Conservation (phyloP, 495 filamentous ascomycete species). For the Immersiella caudata region DNA sequence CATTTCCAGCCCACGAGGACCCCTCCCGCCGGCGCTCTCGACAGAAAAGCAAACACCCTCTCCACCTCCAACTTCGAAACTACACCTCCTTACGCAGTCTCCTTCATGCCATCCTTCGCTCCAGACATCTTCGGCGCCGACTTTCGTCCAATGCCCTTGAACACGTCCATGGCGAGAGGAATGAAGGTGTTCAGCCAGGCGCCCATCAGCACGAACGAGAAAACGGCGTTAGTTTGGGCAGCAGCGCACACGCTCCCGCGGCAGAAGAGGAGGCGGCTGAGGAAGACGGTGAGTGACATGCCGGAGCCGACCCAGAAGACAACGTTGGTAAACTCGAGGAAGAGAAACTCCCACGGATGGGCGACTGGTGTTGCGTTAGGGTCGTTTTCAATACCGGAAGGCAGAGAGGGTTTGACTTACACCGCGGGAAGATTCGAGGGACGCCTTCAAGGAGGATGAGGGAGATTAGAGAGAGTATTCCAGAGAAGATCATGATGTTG, state of each 20-base stretch:
- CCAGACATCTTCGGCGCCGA: slow-evolving; percentile 11
- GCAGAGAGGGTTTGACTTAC: not conserved
- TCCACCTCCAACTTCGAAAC: not conserved
- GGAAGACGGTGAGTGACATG: slow-evolving; percentile 67
- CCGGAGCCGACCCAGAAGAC: slow-evolving; percentile 85
- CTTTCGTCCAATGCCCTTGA: slow-evolving; percentile 40
- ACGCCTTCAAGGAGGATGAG: slow-evolving; percentile 62
- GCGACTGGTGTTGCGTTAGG: slow-evolving; percentile 45
- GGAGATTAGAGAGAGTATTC: slow-evolving; percentile 67
- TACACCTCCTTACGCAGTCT: not conserved
- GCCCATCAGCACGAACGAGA: slow-evolving; percentile 47
- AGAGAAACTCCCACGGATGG: slow-evolving; percentile 62
- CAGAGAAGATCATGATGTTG: slow-evolving; percentile 73
- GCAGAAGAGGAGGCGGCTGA: slow-evolving; percentile 59
- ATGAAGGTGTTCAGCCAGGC: slow-evolving; percentile 47
- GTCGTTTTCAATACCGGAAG: not conserved
- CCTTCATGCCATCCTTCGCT: not conserved
- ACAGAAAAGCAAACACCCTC: not conserved
- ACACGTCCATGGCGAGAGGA: slow-evolving; percentile 39
- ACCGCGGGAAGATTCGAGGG: not conserved
- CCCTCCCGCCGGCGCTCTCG: no score
- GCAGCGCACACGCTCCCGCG: slow-evolving; percentile 52
- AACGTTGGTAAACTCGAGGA: slow-evolving; percentile 65
- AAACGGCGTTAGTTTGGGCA: slow-evolving; percentile 51
- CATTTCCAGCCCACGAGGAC: no score